Conservation (phyloP, 164 flowering plant genomes). For the Umbellularia californica region DNA sequence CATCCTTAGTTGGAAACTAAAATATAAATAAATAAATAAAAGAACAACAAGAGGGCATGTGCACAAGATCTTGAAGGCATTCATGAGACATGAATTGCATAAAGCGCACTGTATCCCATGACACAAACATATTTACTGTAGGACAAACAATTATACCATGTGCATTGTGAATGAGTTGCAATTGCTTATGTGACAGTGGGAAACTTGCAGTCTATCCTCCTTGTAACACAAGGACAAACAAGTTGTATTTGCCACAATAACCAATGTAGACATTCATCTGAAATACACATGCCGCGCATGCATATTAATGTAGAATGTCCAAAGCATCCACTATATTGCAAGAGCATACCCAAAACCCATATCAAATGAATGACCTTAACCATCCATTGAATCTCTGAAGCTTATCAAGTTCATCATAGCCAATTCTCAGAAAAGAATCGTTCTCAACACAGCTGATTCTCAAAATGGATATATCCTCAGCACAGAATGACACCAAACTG, state of each 20-base stretch:
- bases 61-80: neutral
- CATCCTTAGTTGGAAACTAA: neutral
- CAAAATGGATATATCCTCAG: too few species aligned
- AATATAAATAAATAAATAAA: neutral
- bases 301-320: too few species aligned
- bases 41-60: neutral
- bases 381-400: too few species aligned
- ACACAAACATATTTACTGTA: neutral
- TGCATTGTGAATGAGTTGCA: neutral
- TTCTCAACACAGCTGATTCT: too few species aligned
- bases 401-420: too few species aligned
- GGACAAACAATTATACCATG: neutral
- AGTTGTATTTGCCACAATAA: neutral
- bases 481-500: too few species aligned
- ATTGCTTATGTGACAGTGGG: neutral
- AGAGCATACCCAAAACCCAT: too few species aligned
- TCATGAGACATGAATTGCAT: neutral
- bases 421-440: too few species aligned
- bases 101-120: neutral
- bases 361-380: too few species aligned
- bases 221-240: neutral
- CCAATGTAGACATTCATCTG: neutral
- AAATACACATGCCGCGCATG: too few species aligned
- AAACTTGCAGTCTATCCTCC: neutral
- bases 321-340: too few species aligned